Base-by-base conservation (phyloP, 2,329 filamentous ascomycete genomes). In the Fusarium albidum region DNA sequence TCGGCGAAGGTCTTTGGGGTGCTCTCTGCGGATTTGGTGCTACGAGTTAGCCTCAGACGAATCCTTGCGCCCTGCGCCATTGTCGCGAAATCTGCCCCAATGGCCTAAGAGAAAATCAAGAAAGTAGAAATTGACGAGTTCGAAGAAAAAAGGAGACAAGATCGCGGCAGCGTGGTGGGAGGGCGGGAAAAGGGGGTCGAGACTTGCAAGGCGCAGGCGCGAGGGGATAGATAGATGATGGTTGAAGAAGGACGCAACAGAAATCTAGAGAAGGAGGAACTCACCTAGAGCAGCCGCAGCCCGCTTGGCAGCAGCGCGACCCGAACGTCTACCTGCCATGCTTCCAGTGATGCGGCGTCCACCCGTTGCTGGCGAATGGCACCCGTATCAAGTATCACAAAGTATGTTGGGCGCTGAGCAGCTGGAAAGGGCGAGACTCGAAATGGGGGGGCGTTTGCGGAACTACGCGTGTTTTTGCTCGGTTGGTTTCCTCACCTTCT, bases 241-340 rank as follows among this genome's bases (percentile, higher is more conserved):
- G 31, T 38, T 33, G 34, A 43, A 46, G 44, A 35, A 52, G 32
- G 39, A 42, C 21, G 37, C 42, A 17, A 57, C 45, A 39, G 28
- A 39, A 40, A 53, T 44, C 27, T 15, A 40, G 18, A 35, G 40
- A 58, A 48, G 41, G 31, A 38, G 58, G 43, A 49, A 73, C 79
- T 68, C 74, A 82, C 80, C 79, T 63, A 82, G 71, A 59, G 80
- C 80, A 59, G 79, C 79, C 56, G 79, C 78, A 55, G 80, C 79
- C 68, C 78, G 79, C 71, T 79, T 81, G 38, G 79, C 80, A 57
- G 80, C 80, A 61, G 80, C 79, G 71, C 80, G 78, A 57, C 80
- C 80, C 60, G 79, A 80, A 69, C 80, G 74, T 70, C 77, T 77
- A 58, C 78, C 77, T 59, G 68, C 67, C 70, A 72, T 72, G 54